phyloP scores from a whole-genome alignment of 352 stramenopile genomes.

The Halophytophthora polymorphica region DNA sequence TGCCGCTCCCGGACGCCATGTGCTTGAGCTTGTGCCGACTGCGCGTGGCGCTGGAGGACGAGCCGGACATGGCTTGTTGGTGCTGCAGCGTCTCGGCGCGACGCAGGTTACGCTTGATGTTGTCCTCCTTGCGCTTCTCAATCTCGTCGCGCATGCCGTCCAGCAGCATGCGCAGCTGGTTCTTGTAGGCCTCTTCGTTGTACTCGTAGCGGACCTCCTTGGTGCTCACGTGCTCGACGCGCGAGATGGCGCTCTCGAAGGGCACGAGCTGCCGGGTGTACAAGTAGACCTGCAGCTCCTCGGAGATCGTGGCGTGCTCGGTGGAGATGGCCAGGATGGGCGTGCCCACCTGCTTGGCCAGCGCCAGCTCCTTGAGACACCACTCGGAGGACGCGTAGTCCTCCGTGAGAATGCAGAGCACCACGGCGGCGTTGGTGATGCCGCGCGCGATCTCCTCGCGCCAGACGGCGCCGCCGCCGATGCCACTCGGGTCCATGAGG shows the following conservation, averaged over 20 bases:
- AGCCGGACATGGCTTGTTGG: conserved; percentile 8
- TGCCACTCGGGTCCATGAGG: conserved; percentile 63
- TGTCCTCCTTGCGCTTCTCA: conserved; percentile 73
- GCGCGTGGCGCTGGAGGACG: conserved; percentile 11
- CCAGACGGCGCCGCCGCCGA: conserved; percentile 58
- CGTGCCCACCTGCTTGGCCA: conserved; percentile 74
- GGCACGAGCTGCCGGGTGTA: conserved; percentile 82
- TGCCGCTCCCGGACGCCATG: conserved; percentile 10
- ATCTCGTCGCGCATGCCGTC: conserved; percentile 81
- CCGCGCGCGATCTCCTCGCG: conserved; percentile 65
- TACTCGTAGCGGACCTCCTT: conserved; percentile 60
- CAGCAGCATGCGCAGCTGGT: conserved; percentile 63
- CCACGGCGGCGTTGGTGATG: conserved; percentile 54
- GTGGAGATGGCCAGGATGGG: conserved; percentile 79
- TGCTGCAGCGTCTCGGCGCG: conserved; percentile 32
- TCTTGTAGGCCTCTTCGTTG: conserved; percentile 65
- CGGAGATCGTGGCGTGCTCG: conserved; percentile 61
- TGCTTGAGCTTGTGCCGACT: conserved; percentile 19
- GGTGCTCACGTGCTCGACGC: conserved; percentile 36
- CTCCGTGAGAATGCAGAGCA: conserved; percentile 58
- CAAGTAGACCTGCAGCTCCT: conserved; percentile 84
- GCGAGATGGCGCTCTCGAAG: conserved; percentile 67
- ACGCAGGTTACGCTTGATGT: conserved; percentile 54
- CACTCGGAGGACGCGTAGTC: conserved; percentile 59
- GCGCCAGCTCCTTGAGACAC: conserved; percentile 61